A percentile compares a stretch with the other conserved stretches of the same genome.
Conservation (phyloP, 768 basidiomycete species). For the Termitomyces sp. region DNA sequence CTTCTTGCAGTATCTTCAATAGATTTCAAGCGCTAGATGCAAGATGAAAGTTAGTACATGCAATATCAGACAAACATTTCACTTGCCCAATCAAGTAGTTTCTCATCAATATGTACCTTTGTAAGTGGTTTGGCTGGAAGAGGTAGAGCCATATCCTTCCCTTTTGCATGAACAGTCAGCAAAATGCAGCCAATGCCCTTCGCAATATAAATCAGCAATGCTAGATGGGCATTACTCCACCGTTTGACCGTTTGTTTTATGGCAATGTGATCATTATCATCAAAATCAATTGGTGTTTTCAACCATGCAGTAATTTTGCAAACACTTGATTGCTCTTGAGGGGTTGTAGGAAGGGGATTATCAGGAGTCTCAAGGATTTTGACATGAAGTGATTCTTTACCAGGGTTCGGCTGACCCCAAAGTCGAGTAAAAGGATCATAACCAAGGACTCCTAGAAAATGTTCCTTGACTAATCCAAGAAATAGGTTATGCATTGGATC, state of each 20-base stretch:
- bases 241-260: neutral
- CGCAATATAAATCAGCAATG: neutral
- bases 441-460: conserved; percentile 18
- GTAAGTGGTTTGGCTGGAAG: neutral
- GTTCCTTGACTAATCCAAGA: conserved; percentile 18
- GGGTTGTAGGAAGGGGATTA: neutral
- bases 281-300: neutral
- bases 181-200: neutral
- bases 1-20: neutral
- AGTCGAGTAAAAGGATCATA: neutral
- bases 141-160: neutral
- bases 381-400: neutral
- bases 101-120: neutral
- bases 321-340: neutral
- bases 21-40: neutral
- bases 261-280: neutral
- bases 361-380: neutral
- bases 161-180: neutral
- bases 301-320: neutral
- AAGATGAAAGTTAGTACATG: neutral
- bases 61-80: neutral
- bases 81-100: neutral
- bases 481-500: conserved; percentile 27
- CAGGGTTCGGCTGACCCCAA: neutral
- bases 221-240: neutral